phyloP scores from a whole-genome alignment of 2,329 filamentous ascomycete genomes.

The Berkeleyomyces rouxiae region DNA sequence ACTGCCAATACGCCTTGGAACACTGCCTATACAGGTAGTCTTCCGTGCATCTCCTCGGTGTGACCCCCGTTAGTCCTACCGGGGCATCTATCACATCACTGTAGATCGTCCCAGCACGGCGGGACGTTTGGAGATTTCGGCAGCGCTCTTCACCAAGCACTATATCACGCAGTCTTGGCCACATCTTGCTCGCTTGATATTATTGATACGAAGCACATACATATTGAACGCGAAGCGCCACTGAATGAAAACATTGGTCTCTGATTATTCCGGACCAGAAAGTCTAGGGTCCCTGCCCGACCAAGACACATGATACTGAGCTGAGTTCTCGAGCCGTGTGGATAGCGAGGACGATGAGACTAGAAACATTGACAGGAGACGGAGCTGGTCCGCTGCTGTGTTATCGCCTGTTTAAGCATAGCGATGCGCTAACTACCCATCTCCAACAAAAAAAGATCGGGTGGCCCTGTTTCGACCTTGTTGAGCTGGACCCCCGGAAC shows the following conservation, averaged over 20 bases:
- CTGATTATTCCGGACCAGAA: neutral
- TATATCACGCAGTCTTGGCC: neutral
- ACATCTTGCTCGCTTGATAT: neutral
- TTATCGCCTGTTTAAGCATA: neutral
- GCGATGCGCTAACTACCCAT: neutral
- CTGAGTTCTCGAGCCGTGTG: neutral
- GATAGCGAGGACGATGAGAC: neutral
- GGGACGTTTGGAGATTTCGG: neutral
- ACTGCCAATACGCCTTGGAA: no score
- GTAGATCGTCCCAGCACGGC: neutral
- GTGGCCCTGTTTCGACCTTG: neutral
- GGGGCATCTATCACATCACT: neutral
- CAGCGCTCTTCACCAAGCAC: neutral
- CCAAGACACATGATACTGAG: neutral
- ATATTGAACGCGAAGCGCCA: neutral
- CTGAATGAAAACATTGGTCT: neutral
- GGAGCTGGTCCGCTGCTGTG: neutral
- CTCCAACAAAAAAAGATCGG: neutral
- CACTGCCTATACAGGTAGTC: no score
- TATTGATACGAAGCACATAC: neutral
- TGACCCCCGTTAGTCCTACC: no score
- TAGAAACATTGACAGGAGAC: neutral
- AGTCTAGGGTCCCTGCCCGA: neutral
- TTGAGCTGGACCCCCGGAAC: neutral
- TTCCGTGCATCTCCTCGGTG: no score